phyloP scores from a whole-genome alignment of 2,329 filamentous ascomycete species.

The Sarocladium brachiariae region DNA sequence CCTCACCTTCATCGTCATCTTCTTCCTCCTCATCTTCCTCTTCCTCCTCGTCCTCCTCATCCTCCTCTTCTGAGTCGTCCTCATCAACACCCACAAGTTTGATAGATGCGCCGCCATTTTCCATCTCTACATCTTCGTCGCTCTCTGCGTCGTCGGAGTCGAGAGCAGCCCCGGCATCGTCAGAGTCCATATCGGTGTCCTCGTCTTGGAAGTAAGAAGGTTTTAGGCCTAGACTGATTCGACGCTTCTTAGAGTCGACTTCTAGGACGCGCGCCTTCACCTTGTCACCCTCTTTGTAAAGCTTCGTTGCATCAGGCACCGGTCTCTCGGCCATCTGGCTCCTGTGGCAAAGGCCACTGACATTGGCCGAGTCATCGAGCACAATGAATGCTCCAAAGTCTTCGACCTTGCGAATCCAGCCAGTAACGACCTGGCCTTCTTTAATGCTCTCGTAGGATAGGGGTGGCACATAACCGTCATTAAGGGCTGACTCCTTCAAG shows the following conservation, averaged over 20 bases:
- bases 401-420: constrained; percentile 87
- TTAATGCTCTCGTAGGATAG: constrained; percentile 71
- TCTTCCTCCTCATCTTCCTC: constrained; percentile 25
- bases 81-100: constrained; percentile 41
- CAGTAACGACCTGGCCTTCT: constrained; percentile 75
- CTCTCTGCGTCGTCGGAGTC: constrained; percentile 40
- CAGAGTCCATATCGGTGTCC: constrained; percentile 43
- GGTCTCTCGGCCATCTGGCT: constrained; percentile 83
- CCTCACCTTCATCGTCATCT: constrained; percentile 29
- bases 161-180: constrained; percentile 39
- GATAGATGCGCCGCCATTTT: constrained; percentile 35
- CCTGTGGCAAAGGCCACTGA: constrained; percentile 89
- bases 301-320: constrained; percentile 76
- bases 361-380: constrained; percentile 76
- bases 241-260: constrained; percentile 66
- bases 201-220: constrained; percentile 77
- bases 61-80: constrained; percentile 32
- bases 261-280: constrained; percentile 88
- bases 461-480: constrained; percentile 68
- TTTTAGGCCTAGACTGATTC: constrained; percentile 86
- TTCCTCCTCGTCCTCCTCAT: constrained; percentile 32
- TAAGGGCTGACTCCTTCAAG: constrained; percentile 77
- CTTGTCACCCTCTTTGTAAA: constrained; percentile 85
- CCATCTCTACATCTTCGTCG: constrained; percentile 43
- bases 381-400: constrained; percentile 94